These are phyloP conservation scores for Capronia coronata DNA, from an alignment of 2,329 filamentous ascomycete species.

Conservation along the genomic window DNA sequence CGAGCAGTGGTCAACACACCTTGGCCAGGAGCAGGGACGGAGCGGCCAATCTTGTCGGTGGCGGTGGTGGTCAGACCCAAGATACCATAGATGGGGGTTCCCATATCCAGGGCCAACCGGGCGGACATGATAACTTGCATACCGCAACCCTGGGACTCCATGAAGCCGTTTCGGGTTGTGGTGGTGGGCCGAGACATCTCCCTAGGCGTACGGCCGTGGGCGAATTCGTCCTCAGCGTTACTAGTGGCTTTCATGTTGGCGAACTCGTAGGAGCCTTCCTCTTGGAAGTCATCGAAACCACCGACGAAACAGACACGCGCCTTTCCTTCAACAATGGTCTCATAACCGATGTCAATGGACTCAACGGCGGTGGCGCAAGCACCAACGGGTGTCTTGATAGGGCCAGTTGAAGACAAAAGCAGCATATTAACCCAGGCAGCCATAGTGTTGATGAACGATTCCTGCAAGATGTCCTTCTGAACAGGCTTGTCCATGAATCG, in stretches of 20 bases:
- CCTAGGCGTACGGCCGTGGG: conserved; percentile 84
- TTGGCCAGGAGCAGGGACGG: conserved; percentile 90
- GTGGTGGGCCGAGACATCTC: conserved; percentile 98
- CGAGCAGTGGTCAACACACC: conserved; percentile 94
- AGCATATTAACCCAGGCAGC: conserved; percentile 99
- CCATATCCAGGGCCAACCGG: conserved; percentile 93
- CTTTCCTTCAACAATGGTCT: conserved; percentile 98
- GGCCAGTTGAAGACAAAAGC: conserved; percentile 89
- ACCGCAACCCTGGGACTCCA: conserved; percentile 98
- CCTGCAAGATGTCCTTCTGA: conserved; percentile 97
- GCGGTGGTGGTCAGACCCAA: conserved; percentile 90
- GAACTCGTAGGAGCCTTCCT: conserved; percentile 98
- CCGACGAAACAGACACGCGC: conserved; percentile 94
- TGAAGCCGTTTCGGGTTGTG: conserved; percentile 94
- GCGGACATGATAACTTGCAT: conserved; percentile 98
- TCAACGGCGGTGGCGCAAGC: conserved; percentile 96
- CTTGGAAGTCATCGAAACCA: conserved; percentile 98
- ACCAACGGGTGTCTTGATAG: conserved; percentile 97
- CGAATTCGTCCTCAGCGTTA: conserved; percentile 94
- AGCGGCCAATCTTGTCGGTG: conserved; percentile 98
- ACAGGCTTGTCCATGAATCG: conserved; percentile 93
- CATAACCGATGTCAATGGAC: conserved; percentile 94
- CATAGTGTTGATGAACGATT: conserved; percentile 99
- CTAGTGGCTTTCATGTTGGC: conserved; percentile 99
- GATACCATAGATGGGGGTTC: conserved; percentile 93